Evolutionary conservation across 768 basidiomycete genomes (phyloP), one percentile per base, ranked within the genome.

Genomic region (Pulveroboletus sp.): DNA sequence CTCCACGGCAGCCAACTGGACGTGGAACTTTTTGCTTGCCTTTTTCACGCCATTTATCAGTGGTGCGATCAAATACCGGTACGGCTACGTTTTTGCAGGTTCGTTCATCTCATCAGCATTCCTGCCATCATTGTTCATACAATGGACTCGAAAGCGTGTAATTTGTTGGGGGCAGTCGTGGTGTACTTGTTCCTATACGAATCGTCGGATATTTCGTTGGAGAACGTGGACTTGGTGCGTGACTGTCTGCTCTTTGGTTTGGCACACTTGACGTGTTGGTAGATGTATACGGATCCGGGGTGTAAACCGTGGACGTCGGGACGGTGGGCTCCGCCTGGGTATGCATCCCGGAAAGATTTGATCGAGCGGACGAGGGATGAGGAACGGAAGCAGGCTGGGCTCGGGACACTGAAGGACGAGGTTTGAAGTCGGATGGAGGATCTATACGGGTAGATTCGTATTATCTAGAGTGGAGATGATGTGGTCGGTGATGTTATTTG

Each of bases 31-130:
- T 72, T 69, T 85, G 32, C 68, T 87, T 46, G 84, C 82, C 0
- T 88, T 87, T 76, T 86, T 86, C 71, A 87, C 85, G n/a, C 84
- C 86, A 0, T 85, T 86, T 66, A 87, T 88, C 60, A 71, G 70
- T 4, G 61, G 51, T 17, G 69, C 73, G 12, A 87, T 87, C 58
- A 40, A 63, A 9, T 88, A 78, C 68, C 65, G 71, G 31, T 87
- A 84, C 64, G 86, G 87, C 5, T 89, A 80, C 62, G 73, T 88
- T 33, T 88, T 89, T 61, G 85, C 84, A 12, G 77, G 80, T 71
- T 62, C 50, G 70, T 5, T 27, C 25, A 27, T 27, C 25, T 27
- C 25, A 9, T 5, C 5, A 9, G 5, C 9, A 27, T 27, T 56
- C 16, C 5, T 16, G 20, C 24, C 13, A 11, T 17, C 11, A n/a